phyloP scores from a whole-genome alignment of 1,284 basidiomycete genomes.

The Ganoderma leucocontextum region DNA sequence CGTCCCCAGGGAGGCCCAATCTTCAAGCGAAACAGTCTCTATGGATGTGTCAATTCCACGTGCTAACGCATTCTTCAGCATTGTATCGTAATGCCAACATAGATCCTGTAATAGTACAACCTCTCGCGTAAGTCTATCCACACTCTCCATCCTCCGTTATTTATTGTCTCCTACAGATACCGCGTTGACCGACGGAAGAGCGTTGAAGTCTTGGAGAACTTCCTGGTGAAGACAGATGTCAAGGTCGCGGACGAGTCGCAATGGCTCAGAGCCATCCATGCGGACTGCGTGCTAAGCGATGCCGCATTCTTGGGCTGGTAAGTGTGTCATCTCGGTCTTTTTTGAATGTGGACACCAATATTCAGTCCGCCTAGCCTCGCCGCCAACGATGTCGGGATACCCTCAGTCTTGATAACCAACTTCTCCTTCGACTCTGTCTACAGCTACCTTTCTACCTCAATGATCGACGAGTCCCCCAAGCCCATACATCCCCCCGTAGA shows the following conservation, averaged over 20 bases:
- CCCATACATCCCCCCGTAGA: slow-evolving; percentile 17
- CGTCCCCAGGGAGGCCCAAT: background rate
- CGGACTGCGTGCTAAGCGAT: slow-evolving; percentile 75
- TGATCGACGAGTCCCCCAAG: slow-evolving; percentile 29
- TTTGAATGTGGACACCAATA: background rate
- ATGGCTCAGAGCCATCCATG: slow-evolving; percentile 63
- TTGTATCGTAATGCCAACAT: slow-evolving; percentile 72
- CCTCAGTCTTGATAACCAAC: slow-evolving; percentile 77
- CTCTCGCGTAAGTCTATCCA: slow-evolving; percentile 62
- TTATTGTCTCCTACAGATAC: slow-evolving; percentile 51
- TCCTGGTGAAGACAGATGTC: slow-evolving; percentile 62
- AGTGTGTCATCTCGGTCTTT: slow-evolving; percentile 32
- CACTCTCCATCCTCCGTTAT: background rate
- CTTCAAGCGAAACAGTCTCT: background rate
- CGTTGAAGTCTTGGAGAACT: slow-evolving; percentile 64
- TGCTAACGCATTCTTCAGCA: slow-evolving; percentile 41
- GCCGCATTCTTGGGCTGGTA: slow-evolving; percentile 83
- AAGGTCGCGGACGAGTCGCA: slow-evolving; percentile 61
- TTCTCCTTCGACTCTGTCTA: slow-evolving; percentile 87
- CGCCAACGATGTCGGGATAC: slow-evolving; percentile 67
- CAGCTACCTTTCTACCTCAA: slow-evolving; percentile 60
- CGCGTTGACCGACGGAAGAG: slow-evolving; percentile 77
- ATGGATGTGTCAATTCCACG: background rate
- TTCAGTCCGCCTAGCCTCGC: slow-evolving; percentile 60
- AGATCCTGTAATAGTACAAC: slow-evolving; percentile 78